Evolutionary conservation across 345 rosid species (phyloP).

Genomic region (Jatropha curcas): DNA sequence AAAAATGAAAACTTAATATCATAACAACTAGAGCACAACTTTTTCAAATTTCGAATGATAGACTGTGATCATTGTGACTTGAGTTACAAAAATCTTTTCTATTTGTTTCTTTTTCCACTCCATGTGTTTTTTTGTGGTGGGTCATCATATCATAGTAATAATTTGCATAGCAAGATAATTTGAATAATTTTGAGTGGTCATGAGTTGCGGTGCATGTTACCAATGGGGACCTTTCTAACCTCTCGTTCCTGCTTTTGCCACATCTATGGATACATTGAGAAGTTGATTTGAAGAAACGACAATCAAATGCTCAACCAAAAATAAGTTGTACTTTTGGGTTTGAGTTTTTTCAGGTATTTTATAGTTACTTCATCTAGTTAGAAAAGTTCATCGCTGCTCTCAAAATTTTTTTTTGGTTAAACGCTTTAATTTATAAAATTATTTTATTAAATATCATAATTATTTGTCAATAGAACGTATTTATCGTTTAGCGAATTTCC

Average conservation of each 20-base stretch:
- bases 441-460: too few relatives aligned
- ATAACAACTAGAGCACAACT: too few relatives aligned
- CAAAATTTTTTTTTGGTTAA: too few relatives aligned
- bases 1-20: too few relatives aligned
- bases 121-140: neutral
- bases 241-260: too few relatives aligned
- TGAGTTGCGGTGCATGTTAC: slow-evolving; percentile 18
- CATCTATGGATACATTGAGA: neutral
- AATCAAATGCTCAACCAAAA: neutral
- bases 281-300: slow-evolving; percentile 36
- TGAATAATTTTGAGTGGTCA: neutral
- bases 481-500: too few relatives aligned
- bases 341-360: neutral
- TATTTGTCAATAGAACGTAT: too few relatives aligned
- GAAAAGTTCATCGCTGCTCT: too few relatives aligned
- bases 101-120: too few relatives aligned
- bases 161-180: neutral
- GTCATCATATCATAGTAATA: neutral
- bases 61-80: neutral
- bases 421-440: too few relatives aligned
- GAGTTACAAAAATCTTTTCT: neutral
- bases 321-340: neutral
- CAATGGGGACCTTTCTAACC: slow-evolving; percentile 2
- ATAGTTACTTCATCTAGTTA: too few relatives aligned
- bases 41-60: neutral